Percentiles rank a stretch among this genome's conserved stretches.
phyloP scores from a whole-genome alignment of 2,329 filamentous ascomycete species.

The Karstenula rhodostoma region DNA sequence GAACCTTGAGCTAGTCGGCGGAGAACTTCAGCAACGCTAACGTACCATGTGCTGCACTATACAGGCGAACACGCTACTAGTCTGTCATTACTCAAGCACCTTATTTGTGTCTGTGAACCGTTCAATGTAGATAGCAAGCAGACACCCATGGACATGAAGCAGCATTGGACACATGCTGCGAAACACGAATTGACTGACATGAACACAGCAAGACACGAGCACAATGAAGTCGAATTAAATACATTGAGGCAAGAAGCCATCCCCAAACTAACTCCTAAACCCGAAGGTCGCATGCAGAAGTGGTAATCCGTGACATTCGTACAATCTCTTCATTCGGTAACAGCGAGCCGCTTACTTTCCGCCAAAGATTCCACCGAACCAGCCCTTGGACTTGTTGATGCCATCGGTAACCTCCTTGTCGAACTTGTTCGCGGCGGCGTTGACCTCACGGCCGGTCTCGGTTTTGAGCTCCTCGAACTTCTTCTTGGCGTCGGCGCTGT shows the following conservation, averaged over 20 bases:
- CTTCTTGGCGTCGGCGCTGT: slow-evolving; percentile 65
- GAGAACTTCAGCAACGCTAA: neutral
- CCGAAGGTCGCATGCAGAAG: slow-evolving; percentile 33
- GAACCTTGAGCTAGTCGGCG: neutral
- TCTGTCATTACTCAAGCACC: neutral
- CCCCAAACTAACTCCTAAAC: slow-evolving; percentile 32
- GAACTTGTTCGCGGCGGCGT: slow-evolving; percentile 73
- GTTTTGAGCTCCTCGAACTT: slow-evolving; percentile 69
- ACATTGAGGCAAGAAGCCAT: slow-evolving; percentile 28
- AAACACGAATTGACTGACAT: neutral
- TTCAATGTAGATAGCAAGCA: neutral
- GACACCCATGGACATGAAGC: neutral
- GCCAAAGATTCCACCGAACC: slow-evolving; percentile 86
- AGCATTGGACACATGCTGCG: neutral
- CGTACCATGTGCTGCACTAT: neutral
- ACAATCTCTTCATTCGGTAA: slow-evolving; percentile 3
- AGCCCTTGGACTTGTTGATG: slow-evolving; percentile 82
- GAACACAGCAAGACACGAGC: neutral
- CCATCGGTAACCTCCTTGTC: slow-evolving; percentile 83
- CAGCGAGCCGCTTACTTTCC: slow-evolving; percentile 48
- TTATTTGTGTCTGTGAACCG: neutral
- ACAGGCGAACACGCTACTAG: neutral
- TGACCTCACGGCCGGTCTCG: slow-evolving; percentile 65
- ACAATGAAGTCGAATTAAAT: slow-evolving; percentile 15
- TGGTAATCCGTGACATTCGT: slow-evolving; percentile 9